Conservation (phyloP, 1,284 basidiomycete genomes). For the Trichosporon sp. region DNA sequence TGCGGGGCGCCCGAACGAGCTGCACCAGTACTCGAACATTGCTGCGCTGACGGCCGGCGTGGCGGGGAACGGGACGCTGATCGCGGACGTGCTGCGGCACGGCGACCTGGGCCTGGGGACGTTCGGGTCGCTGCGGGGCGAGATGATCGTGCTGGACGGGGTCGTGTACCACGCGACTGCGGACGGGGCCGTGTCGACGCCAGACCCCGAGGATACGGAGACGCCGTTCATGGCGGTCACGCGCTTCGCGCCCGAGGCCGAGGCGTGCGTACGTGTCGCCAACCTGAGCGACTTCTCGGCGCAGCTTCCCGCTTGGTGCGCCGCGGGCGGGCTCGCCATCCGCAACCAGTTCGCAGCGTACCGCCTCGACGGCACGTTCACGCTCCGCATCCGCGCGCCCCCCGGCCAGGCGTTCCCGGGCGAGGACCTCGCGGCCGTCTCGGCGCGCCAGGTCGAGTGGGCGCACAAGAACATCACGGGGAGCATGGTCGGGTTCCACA, state of each 20-base stretch:
- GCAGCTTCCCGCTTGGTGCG: slow-evolving; percentile 4
- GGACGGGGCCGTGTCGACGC: neutral
- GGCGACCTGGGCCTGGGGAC: slow-evolving; percentile 13
- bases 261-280: neutral
- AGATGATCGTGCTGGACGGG: slow-evolving; percentile 15
- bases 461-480: neutral
- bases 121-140: slow-evolving; percentile 3
- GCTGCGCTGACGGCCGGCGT: slow-evolving; percentile 9
- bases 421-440: slow-evolving; percentile 7
- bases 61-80: slow-evolving; percentile 2
- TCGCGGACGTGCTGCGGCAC: slow-evolving; percentile 1
- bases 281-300: slow-evolving; percentile 13
- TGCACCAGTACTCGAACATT: slow-evolving; percentile 13
- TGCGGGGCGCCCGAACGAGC: neutral
- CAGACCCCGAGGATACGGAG: neutral
- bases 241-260: neutral
- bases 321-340: neutral
- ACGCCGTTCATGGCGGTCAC: slow-evolving; percentile 12
- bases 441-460: slow-evolving; percentile 12
- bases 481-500: slow-evolving; percentile 15
- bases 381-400: slow-evolving; percentile 12
- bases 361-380: slow-evolving; percentile 13
- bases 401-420: slow-evolving; percentile 1
- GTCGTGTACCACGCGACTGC: slow-evolving; percentile 5
- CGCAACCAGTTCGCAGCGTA: slow-evolving; percentile 13